Evolutionary conservation across 2,329 filamentous ascomycete genomes (phyloP), one percentile per base, ranked within the genome.

Genomic region (Clonostachys sp.): DNA sequence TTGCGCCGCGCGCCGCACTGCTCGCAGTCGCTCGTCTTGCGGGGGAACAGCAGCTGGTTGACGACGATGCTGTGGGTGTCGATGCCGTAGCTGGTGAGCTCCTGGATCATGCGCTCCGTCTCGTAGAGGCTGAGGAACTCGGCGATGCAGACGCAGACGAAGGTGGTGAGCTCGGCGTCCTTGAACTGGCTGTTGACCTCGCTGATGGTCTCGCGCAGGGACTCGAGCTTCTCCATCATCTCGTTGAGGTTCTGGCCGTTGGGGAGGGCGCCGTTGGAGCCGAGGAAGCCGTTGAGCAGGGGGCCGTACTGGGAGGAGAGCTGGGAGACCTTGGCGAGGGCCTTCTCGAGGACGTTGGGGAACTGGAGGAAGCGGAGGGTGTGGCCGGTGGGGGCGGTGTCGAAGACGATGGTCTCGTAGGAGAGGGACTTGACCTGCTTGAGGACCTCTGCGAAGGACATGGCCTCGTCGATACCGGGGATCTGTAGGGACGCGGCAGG

Each of bases 31-130:
- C 87, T 95, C 46, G 84, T 86, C 55, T 85, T 79, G 68, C 88
- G 89, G 16, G 94, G 94, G 73, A 96, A 99, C 48, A 99, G 75
- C 56, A 99, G 78, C 77, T 99, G 94, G 70, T 99, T 99, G 61
- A 99, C 94, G 42, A 99, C 94, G 65, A 99, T 97, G 63, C 87
- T 84, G 73, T 97, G 94, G 7, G 92, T 96, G 67, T 99, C 94
- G 65, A 99, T 99, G 61, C 86, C 77, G 72, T 96, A 99, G 65
- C 81, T 87, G 43, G 90, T 85, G 51, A 99, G 77, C 74, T 99
- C 94, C 77, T 99, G 94, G 60, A 99, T 97, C 94, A 99, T 97
- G 60, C 94, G 88, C 77, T 99, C 94, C 52, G 94, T 99, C 78
- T 99, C 94, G 74, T 99, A 99, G 45, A 99, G 78, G 36, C 86